Base-by-base conservation (phyloP, 495 filamentous ascomycete genomes). In the Chaetomium cochliodes region DNA sequence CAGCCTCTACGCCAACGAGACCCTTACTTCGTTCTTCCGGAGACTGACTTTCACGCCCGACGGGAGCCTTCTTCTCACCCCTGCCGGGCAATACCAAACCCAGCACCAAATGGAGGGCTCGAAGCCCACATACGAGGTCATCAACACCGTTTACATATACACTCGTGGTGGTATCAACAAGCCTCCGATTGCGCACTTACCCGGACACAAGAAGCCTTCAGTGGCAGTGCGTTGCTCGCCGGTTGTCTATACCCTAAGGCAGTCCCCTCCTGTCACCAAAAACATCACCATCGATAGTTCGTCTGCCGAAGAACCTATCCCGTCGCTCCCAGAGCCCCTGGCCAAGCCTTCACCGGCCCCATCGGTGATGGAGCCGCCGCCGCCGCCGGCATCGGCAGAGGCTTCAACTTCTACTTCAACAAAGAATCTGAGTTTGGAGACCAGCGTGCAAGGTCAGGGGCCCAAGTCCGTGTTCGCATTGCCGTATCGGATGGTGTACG, bases 81-180 rank as follows among this genome's bases (percentile, higher is more conserved):
- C 96, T 18, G 93, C 96, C 46, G 96, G 96, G 4, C 96, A 99
- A 75, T 98, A 92, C 74, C 93, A 96, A 73, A 90, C 87, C 1
- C 86, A 92, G 51, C 86, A 91, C 67, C 83, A 88, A 47, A 69
- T 81, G 12, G 92, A 96, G 53, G 82, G 87, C 33, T 75, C 80
- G 2, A 96, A 92, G 75, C 83, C 85, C 2, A 81, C 84, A 0
- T 93, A 92, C 65, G 93, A 99, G 47, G 82, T 96, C 44, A 91
- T 89, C 76, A 99, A 99, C 72, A 99, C 96, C 0, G 96, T 98
- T 30, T 99, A 98, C 76, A 92, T 99, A 53, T 99, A 99, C 73
- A 97, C 93, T 0, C 85, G 96, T 64, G 96, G 92, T 20, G 96
- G 96, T 15, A 90, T 99, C 69, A 98, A 96, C 76, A 97, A 93